phyloP scores from a whole-genome alignment of 306 rosid species.

The Canavalia gladiata region DNA sequence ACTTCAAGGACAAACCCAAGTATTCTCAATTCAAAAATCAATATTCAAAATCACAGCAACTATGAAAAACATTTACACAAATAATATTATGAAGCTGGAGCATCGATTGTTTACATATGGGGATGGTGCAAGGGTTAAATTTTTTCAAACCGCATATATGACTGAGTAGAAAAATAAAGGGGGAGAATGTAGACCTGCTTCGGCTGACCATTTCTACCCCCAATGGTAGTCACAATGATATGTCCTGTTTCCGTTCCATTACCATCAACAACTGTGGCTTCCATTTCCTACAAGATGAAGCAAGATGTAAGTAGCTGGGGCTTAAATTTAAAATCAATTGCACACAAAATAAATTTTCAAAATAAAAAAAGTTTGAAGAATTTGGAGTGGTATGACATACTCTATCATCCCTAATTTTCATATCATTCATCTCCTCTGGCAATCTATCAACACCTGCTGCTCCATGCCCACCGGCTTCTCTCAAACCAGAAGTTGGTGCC shows the following conservation, averaged over 20 bases:
- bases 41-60: conserved; percentile 30
- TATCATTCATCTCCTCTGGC: conserved; percentile 97
- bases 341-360: background rate
- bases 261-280: conserved; percentile 88
- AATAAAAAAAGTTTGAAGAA: background rate
- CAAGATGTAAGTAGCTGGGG: conserved; percentile 28
- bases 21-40: conserved; percentile 29
- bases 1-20: background rate
- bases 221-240: conserved; percentile 94
- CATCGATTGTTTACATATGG: background rate
- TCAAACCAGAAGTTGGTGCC: conserved; percentile 74
- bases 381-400: conserved; percentile 48
- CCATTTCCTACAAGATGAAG: conserved; percentile 75
- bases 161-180: background rate
- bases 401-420: conserved; percentile 96
- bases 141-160: conserved; percentile 5
- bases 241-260: conserved; percentile 97
- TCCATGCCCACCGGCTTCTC: conserved; percentile 72
- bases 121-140: conserved; percentile 10
- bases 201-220: conserved; percentile 96
- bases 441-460: conserved; percentile 81
- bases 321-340: conserved; percentile 23
- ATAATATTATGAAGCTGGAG: background rate
- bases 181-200: conserved; percentile 70
- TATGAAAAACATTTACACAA: background rate